Percentiles rank a stretch among this genome's conserved stretches.
phyloP scores from a whole-genome alignment of 129 eudicot species.

The Smallanthus sonchifolius region DNA sequence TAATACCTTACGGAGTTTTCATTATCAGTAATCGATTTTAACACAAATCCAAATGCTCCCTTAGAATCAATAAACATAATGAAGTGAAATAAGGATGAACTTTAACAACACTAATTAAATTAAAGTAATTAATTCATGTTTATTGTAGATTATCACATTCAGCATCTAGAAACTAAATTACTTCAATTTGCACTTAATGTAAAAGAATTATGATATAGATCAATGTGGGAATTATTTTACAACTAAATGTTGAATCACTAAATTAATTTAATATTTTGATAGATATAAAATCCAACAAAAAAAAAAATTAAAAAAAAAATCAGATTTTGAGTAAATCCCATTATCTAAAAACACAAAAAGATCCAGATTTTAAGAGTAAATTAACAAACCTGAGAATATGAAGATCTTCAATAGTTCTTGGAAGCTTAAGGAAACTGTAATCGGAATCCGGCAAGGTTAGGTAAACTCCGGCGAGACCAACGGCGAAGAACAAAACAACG shows the following conservation, averaged over 20 bases:
- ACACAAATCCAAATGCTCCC: neutral
- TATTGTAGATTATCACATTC: neutral
- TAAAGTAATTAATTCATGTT: neutral
- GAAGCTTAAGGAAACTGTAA: slow-evolving; percentile 91
- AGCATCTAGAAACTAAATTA: neutral
- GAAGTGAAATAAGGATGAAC: slow-evolving; percentile 1
- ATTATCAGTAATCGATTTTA: neutral
- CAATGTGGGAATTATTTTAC: neutral
- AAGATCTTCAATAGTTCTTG: slow-evolving; percentile 73
- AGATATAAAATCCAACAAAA: too few species aligned
- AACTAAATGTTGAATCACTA: neutral
- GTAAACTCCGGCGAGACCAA: slow-evolving; percentile 70
- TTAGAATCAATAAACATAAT: neutral
- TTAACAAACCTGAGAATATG: slow-evolving; percentile 66
- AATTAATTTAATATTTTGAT: neutral
- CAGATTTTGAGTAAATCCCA: slow-evolving; percentile 13
- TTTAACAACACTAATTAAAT: neutral
- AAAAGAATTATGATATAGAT: neutral
- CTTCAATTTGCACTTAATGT: neutral
- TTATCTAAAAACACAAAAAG: slow-evolving; percentile 11
- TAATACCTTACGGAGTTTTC: too few species aligned
- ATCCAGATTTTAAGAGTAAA: slow-evolving; percentile 1
- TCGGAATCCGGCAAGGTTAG: slow-evolving; percentile 86
- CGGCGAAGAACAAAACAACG: slow-evolving; percentile 53
- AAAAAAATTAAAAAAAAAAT: neutral